Evolutionary conservation across 2,329 filamentous ascomycete species (phyloP).

Genomic region (Calonectria pteridis): DNA sequence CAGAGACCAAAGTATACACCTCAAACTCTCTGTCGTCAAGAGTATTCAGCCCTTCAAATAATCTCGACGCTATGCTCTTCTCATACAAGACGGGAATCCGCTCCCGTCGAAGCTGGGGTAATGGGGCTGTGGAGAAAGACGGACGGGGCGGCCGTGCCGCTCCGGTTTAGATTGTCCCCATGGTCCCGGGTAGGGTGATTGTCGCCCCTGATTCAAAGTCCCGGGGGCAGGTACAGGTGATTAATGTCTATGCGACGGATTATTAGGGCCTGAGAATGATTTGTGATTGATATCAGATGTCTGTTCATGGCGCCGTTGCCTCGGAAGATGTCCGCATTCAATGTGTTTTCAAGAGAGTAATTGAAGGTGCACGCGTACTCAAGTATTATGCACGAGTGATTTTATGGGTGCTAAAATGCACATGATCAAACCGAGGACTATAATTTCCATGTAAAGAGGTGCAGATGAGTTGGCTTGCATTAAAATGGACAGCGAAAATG

Average conservation of each 20-base stretch:
- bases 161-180: not conserved
- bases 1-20: not conserved
- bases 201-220: conserved; percentile 12
- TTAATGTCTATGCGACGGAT: not conserved
- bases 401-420: not conserved
- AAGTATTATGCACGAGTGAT: not conserved
- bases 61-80: not conserved
- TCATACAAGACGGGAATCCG: not conserved
- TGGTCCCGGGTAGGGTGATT: conserved; percentile 1
- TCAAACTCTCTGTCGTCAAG: not conserved
- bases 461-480: not conserved
- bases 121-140: not conserved
- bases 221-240: not conserved
- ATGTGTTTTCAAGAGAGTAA: not conserved
- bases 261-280: not conserved
- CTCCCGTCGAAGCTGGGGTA: conserved; percentile 2
- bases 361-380: not conserved
- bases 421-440: not conserved
- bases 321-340: not conserved
- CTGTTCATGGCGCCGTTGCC: no score
- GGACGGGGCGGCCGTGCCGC: conserved; percentile 6
- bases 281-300: not conserved
- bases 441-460: not conserved
- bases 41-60: conserved; percentile 8
- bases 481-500: conserved; percentile 47